These are phyloP conservation scores for Nannochloris sp. DNA, from an alignment of 139 green algal species.

Conservation along the genomic window DNA sequence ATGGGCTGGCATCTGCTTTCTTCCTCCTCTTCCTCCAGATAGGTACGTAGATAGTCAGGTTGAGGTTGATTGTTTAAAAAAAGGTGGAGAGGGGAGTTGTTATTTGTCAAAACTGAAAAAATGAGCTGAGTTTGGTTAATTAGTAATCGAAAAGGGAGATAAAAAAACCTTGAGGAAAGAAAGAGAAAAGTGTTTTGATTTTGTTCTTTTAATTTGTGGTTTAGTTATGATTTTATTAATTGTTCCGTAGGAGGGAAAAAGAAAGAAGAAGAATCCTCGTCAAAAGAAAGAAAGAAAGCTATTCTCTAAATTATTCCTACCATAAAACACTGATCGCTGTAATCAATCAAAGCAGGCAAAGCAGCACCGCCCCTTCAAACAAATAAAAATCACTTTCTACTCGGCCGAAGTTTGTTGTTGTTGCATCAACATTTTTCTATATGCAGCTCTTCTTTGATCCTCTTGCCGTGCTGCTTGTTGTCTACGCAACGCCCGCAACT, in stretches of 20 bases:
- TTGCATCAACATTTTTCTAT: slow-evolving; percentile 75
- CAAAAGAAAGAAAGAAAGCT: not conserved
- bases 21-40: not conserved
- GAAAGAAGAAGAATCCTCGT: not conserved
- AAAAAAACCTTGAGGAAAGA: not conserved
- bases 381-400: no score
- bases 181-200: not conserved
- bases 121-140: no score
- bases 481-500: slow-evolving; percentile 79
- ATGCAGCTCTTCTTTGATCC: slow-evolving; percentile 69
- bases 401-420: slow-evolving; percentile 33
- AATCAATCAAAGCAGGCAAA: no score
- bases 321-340: no score
- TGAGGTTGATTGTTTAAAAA: no score
- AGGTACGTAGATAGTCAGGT: not conserved
- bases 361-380: no score
- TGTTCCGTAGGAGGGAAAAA: no score
- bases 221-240: not conserved
- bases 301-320: no score
- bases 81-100: no score
- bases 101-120: no score
- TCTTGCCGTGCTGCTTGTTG: slow-evolving; percentile 69
- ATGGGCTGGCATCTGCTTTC: not conserved
- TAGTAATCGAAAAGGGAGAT: not conserved
- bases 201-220: not conserved